phyloP scores from a whole-genome alignment of 1,284 basidiomycete genomes.

The Ustilago hordei region DNA sequence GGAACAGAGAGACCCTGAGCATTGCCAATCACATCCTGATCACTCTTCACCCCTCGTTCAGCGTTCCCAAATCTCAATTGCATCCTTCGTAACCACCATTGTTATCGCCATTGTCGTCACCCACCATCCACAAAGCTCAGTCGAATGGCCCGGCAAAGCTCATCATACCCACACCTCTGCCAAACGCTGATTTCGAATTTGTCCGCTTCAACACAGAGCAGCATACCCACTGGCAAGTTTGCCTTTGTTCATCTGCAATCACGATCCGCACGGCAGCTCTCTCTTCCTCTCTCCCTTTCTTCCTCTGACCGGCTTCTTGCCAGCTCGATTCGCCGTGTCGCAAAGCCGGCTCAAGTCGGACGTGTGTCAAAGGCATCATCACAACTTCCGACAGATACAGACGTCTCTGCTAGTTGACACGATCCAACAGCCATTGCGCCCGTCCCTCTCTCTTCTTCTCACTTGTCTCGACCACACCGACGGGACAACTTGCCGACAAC shows the following conservation, averaged over 20 bases:
- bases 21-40: background rate
- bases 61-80: background rate
- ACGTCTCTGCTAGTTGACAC: conserved; percentile 1
- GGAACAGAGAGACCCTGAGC: background rate
- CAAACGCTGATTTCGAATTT: background rate
- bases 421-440: background rate
- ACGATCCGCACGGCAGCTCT: background rate
- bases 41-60: background rate
- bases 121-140: background rate
- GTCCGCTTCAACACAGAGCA: background rate
- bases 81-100: background rate
- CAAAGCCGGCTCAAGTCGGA: background rate
- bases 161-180: background rate
- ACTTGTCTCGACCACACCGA: background rate
- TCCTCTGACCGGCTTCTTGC: background rate
- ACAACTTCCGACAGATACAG: conserved; percentile 2
- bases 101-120: background rate
- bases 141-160: too few species aligned
- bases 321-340: too few species aligned
- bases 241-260: conserved; percentile 3
- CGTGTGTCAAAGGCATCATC: conserved; percentile 4
- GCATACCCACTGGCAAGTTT: background rate
- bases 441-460: background rate
- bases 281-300: background rate
- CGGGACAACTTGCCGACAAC: background rate